These are phyloP conservation scores for Penicillium hordei DNA, from an alignment of 2,329 filamentous ascomycete genomes.

Conservation along the genomic window DNA sequence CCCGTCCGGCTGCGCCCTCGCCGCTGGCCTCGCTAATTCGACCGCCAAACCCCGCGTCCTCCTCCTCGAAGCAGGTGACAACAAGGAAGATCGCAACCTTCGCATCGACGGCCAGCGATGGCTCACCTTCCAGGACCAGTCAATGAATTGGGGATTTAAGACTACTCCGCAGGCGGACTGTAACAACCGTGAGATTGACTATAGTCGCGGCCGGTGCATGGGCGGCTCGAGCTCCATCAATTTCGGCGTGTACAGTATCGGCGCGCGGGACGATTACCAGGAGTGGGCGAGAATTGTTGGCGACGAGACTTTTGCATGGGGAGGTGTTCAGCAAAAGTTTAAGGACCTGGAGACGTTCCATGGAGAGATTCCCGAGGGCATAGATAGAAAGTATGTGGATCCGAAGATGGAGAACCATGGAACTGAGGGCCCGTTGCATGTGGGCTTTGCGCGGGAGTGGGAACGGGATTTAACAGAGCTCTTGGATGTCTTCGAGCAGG, in stretches of 20 bases:
- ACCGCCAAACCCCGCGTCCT: slow-evolving; percentile 53
- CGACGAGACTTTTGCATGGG: slow-evolving; percentile 20
- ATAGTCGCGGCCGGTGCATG: slow-evolving; percentile 20
- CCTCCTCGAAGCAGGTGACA: slow-evolving; percentile 59
- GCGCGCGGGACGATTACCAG: slow-evolving; percentile 24
- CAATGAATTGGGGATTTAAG: slow-evolving; percentile 55
- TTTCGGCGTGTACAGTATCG: slow-evolving; percentile 22
- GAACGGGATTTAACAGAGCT: slow-evolving; percentile 19
- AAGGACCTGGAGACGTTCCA: slow-evolving; percentile 22
- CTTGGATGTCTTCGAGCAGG: slow-evolving; percentile 48
- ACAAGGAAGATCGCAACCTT: slow-evolving; percentile 48
- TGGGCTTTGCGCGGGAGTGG: slow-evolving; percentile 22
- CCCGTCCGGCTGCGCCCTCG: slow-evolving; percentile 57
- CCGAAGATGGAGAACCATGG: slow-evolving; percentile 16
- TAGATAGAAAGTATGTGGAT: slow-evolving; percentile 16
- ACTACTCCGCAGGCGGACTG: slow-evolving; percentile 48
- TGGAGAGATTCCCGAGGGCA: slow-evolving; percentile 4
- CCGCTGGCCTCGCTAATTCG: slow-evolving; percentile 52
- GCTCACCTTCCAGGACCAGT: slow-evolving; percentile 48
- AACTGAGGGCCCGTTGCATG: slow-evolving; percentile 15
- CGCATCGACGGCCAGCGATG: slow-evolving; percentile 56
- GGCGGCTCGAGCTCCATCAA: slow-evolving; percentile 25
- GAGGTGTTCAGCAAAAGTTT: slow-evolving; percentile 14
- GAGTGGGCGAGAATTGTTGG: slow-evolving; percentile 23
- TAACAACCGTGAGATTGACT: slow-evolving; percentile 18